phyloP scores from a whole-genome alignment of 169 alveolate genomes.

The Cystoisospora suis region DNA sequence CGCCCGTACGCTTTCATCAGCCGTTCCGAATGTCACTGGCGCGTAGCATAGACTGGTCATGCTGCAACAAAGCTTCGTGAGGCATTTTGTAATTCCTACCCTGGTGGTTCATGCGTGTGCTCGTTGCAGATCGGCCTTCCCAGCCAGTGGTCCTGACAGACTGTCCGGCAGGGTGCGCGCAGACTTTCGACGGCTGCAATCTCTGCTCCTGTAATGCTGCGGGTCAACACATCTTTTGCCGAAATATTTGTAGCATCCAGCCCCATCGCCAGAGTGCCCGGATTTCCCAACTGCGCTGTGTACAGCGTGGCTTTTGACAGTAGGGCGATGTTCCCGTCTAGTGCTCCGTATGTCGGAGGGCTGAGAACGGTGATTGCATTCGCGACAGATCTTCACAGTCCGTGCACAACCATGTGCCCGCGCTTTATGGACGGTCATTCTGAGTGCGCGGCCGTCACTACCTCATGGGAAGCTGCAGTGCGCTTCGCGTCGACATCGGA shows the following conservation, averaged over 20 bases:
- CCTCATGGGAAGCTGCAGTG: too few relatives aligned
- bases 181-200: constrained; percentile 23
- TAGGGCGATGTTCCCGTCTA: too few relatives aligned
- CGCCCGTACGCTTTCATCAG: neutral
- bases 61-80: neutral
- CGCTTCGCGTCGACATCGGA: too few relatives aligned
- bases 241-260: constrained; percentile 4
- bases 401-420: too few relatives aligned
- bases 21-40: neutral
- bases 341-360: too few relatives aligned
- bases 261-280: neutral
- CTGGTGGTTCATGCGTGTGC: neutral
- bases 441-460: too few relatives aligned
- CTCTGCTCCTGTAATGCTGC: neutral
- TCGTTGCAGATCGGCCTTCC: neutral
- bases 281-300: neutral
- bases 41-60: neutral
- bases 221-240: neutral
- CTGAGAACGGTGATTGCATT: too few relatives aligned
- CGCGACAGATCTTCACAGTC: too few relatives aligned
- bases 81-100: neutral
- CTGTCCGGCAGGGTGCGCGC: neutral
- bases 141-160: neutral
- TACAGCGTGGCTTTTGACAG: neutral
- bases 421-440: too few relatives aligned